Percentiles rank a stretch among this genome's conserved stretches.
These are phyloP conservation scores for Angophora floribunda DNA, from an alignment of 345 rosid species.

Conservation along the genomic window DNA sequence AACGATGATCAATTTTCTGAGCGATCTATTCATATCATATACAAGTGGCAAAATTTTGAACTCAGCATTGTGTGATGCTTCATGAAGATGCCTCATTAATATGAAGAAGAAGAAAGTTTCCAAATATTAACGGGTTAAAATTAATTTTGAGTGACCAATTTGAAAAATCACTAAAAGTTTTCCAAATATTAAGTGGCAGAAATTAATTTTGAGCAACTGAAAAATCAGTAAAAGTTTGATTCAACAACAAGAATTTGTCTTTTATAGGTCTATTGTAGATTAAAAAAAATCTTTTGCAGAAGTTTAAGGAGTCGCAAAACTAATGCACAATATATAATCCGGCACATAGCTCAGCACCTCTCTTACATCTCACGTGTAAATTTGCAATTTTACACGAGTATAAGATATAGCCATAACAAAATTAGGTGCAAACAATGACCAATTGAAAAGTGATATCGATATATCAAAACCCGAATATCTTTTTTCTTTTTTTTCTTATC, in stretches of 20 bases:
- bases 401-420: not conserved
- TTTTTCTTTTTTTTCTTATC: too few species aligned
- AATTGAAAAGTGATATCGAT: too few species aligned
- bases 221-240: not conserved
- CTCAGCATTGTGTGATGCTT: rapidly evolving
- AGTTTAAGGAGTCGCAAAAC: not conserved
- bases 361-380: not conserved
- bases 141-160: not conserved
- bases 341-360: not conserved
- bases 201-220: too few species aligned
- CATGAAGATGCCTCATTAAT: rapidly evolving
- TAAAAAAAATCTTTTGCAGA: too few species aligned
- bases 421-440: not conserved
- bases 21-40: not conserved
- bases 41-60: not conserved
- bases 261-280: not conserved
- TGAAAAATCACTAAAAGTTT: not conserved
- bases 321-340: not conserved
- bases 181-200: too few species aligned
- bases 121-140: not conserved
- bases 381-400: too few species aligned
- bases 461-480: too few species aligned
- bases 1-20: not conserved
- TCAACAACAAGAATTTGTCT: not conserved
- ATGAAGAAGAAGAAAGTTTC: too few species aligned